Evolutionary conservation across 139 green algal genomes (phyloP).

Genomic region (Coccomyxa sp.): DNA sequence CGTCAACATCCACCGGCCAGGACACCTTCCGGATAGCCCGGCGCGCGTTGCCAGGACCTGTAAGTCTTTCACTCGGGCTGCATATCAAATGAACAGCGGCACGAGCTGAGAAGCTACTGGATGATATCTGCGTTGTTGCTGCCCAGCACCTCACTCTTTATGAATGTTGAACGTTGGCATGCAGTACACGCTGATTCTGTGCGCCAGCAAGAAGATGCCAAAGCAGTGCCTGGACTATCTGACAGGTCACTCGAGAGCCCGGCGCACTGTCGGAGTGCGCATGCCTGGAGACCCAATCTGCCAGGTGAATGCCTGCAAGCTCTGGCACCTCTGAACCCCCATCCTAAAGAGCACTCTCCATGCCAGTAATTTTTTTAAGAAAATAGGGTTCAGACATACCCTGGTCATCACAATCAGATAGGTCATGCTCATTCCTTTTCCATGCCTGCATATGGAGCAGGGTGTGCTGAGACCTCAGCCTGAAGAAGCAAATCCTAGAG

Average conservation of each 20-base stretch:
- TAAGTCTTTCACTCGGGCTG: constrained; percentile 19
- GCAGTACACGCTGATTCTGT: constrained; percentile 87
- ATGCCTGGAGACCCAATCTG: constrained; percentile 55
- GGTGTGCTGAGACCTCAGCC: no score
- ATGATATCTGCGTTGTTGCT: background rate
- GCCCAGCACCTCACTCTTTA: background rate
- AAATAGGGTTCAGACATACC: no score
- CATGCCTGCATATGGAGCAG: no score
- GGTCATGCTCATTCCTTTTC: no score
- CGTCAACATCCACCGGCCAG: constrained; percentile 50
- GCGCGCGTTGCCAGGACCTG: constrained; percentile 70
- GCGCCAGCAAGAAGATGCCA: constrained; percentile 77
- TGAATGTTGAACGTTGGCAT: background rate
- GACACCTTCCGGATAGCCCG: constrained; percentile 69
- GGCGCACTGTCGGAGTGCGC: constrained; percentile 74
- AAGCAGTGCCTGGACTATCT: constrained; percentile 65
- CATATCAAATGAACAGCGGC: background rate
- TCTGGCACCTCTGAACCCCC: no score
- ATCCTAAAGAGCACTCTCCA: no score
- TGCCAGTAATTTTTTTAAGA: no score
- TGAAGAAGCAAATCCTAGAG: no score
- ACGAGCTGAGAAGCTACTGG: background rate
- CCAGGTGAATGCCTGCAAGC: constrained; percentile 23
- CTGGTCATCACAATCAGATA: no score
- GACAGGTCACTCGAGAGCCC: constrained; percentile 45